Base-by-base conservation (phyloP, 2,329 filamentous ascomycete genomes). In the Juglanconis sp. region DNA sequence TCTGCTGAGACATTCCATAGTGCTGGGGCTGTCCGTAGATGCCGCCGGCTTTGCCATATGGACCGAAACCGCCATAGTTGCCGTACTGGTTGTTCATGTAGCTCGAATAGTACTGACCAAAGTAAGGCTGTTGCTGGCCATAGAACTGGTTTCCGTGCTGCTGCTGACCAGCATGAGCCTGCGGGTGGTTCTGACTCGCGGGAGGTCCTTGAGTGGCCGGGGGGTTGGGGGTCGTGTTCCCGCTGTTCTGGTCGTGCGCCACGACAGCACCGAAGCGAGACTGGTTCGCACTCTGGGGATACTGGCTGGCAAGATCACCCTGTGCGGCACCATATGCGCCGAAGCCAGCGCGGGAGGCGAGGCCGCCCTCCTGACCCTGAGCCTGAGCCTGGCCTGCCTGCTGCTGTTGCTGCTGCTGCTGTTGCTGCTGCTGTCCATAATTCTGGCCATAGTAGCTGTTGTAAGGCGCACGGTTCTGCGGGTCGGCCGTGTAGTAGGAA, bases 161-260 rank as follows among this genome's bases (percentile, higher is more conserved):
- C 60, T 74, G 71, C 57, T 74, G 76, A 61, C 77, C 74, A 51
- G 71, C 66, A 57, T 74, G 73, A 2, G 74, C 70, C 63, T 78
- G 76, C 2, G 72, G 69, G 64, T 74, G 74, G 57, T 60, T 65
- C 36, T 70, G 65, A 58, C 62, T 63, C 67, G 71, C 44, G 59
- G 70, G 67, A 67, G 69, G 83, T 51, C 76, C 77, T 70, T 84
- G 83, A 10, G 77, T 76, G 46, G 88, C 82, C 17, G 47, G 38
- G 34, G 93, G 92, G 77, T 96, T 95, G 40, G 94, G 93, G 2
- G 93, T 97, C 69, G 89, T 94, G 73, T 95, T 89, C 49, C 92
- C 94, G 72, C 92, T 96, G 78, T 89, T 92, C 69, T 92, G 90
- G 63, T 85, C 83, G 58, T 96, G 92, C 64, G 86, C 80, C 62